These are phyloP conservation scores for Plasmodium gaboni DNA, from an alignment of 169 alveolate species.

Conservation along the genomic window DNA sequence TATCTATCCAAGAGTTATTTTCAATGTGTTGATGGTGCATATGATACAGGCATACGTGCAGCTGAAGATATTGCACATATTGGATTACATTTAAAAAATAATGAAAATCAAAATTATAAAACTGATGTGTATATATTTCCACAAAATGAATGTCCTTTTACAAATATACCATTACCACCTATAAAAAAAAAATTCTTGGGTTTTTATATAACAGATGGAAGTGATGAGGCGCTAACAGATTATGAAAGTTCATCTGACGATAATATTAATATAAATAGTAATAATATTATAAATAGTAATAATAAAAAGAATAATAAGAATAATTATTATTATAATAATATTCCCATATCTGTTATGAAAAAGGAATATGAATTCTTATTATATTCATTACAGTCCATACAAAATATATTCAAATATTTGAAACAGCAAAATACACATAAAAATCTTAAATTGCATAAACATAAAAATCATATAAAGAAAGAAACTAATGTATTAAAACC, in stretches of 20 bases:
- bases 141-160: conserved; percentile 72
- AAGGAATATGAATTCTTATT: conserved; percentile 34
- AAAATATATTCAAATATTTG: conserved; percentile 10
- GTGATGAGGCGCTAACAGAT: conserved; percentile 85
- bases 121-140: conserved; percentile 80
- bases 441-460: background rate
- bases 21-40: conserved; percentile 87
- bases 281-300: background rate
- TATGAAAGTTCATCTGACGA: conserved; percentile 73
- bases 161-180: conserved; percentile 80
- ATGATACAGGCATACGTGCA: conserved; percentile 86
- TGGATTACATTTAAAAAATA: conserved; percentile 56
- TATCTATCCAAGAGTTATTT: conserved; percentile 83
- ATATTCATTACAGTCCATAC: conserved; percentile 16
- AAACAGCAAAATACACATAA: conserved; percentile 6
- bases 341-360: conserved; percentile 45
- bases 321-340: background rate
- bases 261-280: background rate
- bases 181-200: conserved; percentile 77
- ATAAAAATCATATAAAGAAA: background rate
- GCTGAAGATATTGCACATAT: conserved; percentile 87
- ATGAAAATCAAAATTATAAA: conserved; percentile 20
- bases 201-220: conserved; percentile 86
- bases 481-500: background rate
- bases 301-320: no score